Evolutionary conservation across 1,284 basidiomycete genomes (phyloP), one percentile per base, ranked within the genome.

Genomic region (Ustilago xerochloae): DNA sequence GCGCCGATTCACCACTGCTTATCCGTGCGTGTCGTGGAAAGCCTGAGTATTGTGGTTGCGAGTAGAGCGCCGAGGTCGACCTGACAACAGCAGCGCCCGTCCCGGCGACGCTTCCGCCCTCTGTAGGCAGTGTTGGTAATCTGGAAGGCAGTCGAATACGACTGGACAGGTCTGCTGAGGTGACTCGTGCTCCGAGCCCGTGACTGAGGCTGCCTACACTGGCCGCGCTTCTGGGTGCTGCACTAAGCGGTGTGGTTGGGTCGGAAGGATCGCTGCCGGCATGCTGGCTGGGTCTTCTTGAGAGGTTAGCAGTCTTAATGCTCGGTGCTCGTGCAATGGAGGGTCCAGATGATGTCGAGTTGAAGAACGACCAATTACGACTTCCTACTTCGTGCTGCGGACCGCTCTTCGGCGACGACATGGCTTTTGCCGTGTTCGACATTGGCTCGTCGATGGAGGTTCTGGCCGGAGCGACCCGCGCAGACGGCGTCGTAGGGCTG

Each of bases 361-460:
- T 73, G 61, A 81, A 81, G 59, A 81, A 79, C 41, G 73, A 76
- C 54, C 68, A 68, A 9, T 80, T 81, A 48, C 72, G 75, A 33
- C 72, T 76, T 26, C 52, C 61, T 4, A 28, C 28, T 4, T 63
- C 60, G 7, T 13, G 29, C 32, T 29, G 28, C 9, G 52, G 24
- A 5, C 52, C 48, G 13, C 32, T 29, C 10, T 58, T 63, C 13
- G 52, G 47, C 24, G 53, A 56, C 12, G 49, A 43, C 47, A 38
- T 32, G 33, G 20, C 26, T 8, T 33, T 58, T 4, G 57, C 47
- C 6, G 33, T 43, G 41, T 61, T 60, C 13, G 56, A 39, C 6
- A 56, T 29, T 4, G 62, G 63, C 12, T 68, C 65, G 29, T 47
- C 8, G 4, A 65, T 57, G 8, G 28, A 8, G 13, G 41, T 63